Conservation (phyloP, 345 rosid species). For the Ceriops zippeliana region DNA sequence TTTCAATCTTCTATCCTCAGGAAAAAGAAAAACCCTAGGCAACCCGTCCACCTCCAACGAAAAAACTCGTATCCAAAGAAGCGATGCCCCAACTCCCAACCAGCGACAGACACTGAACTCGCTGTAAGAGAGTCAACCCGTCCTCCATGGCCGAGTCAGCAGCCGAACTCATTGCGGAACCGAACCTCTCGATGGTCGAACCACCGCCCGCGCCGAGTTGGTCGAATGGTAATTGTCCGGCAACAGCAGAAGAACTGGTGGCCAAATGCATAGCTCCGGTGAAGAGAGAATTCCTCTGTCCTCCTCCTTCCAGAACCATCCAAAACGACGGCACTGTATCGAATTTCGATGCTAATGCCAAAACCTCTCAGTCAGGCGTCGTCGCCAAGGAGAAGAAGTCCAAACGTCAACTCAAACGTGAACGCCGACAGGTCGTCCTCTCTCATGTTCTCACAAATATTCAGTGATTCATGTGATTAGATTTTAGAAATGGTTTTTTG, state of each 20-base stretch:
- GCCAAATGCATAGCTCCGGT: slow-evolving; percentile 79
- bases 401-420: slow-evolving; percentile 90
- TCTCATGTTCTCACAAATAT: not conserved
- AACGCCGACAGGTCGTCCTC: slow-evolving; percentile 56
- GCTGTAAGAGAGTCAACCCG: not conserved
- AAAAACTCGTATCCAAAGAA: not conserved
- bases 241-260: slow-evolving; percentile 62
- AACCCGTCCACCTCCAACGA: too few relatives aligned
- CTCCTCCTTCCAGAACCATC: slow-evolving; percentile 49
- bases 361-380: slow-evolving; percentile 27
- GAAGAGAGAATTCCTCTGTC: slow-evolving; percentile 64
- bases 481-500: not conserved
- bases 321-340: slow-evolving; percentile 34
- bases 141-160: slow-evolving; percentile 20
- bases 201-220: slow-evolving; percentile 21
- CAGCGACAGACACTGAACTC: not conserved
- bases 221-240: slow-evolving; percentile 30
- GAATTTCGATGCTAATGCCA: slow-evolving; percentile 16
- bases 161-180: slow-evolving; percentile 8
- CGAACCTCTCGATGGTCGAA: slow-evolving; percentile 8
- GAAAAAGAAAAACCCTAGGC: too few relatives aligned
- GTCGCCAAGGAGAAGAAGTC: slow-evolving; percentile 76
- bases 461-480: not conserved
- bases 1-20: too few relatives aligned
- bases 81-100: too few relatives aligned